Conservation (phyloP, 108 stramenopile genomes). For the Fragilaria radians region DNA sequence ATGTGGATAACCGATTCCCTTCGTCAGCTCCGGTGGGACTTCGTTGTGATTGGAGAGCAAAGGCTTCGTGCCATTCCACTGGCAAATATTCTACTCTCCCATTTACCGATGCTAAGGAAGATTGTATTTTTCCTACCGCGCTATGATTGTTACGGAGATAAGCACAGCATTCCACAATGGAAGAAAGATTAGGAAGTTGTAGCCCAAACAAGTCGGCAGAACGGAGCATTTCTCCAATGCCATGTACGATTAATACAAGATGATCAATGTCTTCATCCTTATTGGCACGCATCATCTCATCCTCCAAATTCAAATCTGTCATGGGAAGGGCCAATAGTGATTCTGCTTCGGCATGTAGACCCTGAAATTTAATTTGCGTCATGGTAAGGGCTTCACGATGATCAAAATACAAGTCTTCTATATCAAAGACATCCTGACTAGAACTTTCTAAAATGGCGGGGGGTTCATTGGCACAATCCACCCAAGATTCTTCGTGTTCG, state of each 20-base stretch:
- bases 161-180: constrained; percentile 60
- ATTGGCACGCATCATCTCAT: constrained; percentile 1
- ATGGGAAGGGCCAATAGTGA: not conserved
- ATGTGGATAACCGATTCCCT: not conserved
- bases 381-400: not conserved
- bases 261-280: constrained; percentile 45
- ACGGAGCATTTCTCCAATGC: constrained; percentile 69
- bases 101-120: not conserved
- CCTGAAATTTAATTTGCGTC: not conserved
- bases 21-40: constrained; percentile 4
- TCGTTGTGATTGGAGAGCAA: constrained; percentile 43
- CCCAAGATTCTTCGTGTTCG: not conserved
- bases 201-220: constrained; percentile 53
- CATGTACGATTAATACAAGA: constrained; percentile 70
- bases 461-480: constrained; percentile 1
- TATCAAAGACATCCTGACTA: not conserved
- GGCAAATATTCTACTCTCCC: constrained; percentile 66
- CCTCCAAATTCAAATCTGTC: not conserved
- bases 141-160: constrained; percentile 58
- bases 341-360: not conserved
- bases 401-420: not conserved
- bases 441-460: not conserved
- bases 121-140: constrained; percentile 23
- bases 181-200: constrained; percentile 40
- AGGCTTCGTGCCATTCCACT: constrained; percentile 73